Conservation (phyloP, 352 stramenopile genomes). For the Phytophthora kernoviae region DNA sequence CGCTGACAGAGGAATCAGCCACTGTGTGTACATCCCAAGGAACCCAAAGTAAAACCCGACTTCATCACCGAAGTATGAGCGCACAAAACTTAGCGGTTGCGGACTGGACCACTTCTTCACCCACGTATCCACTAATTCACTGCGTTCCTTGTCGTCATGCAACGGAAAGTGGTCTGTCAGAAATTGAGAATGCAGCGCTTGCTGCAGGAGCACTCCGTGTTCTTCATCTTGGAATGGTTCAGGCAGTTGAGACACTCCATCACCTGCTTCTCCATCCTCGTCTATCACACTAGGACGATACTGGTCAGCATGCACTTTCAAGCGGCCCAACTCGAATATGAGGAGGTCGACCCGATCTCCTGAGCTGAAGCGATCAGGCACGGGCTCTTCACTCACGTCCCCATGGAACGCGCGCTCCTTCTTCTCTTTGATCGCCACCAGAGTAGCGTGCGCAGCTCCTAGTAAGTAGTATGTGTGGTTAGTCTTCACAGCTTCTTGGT, state of each 20-base stretch:
- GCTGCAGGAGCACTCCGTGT: constrained; percentile 67
- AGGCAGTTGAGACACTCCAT: constrained; percentile 33
- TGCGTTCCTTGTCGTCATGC: constrained; percentile 75
- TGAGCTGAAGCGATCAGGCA: constrained; percentile 58
- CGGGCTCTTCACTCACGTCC: constrained; percentile 45
- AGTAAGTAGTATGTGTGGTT: constrained; percentile 60
- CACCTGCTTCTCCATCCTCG: constrained; percentile 6
- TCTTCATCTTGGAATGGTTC: constrained; percentile 70
- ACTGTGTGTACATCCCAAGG: constrained; percentile 95
- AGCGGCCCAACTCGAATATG: constrained; percentile 67
- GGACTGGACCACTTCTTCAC: constrained; percentile 70
- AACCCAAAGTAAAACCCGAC: constrained; percentile 99
- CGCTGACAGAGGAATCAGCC: constrained; percentile 91
- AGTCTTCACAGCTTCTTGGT: constrained; percentile 9
- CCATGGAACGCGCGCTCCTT: constrained; percentile 55
- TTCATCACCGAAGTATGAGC: constrained; percentile 85
- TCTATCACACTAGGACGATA: constrained; percentile 8
- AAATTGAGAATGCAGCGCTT: constrained; percentile 69
- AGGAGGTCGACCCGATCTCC: constrained; percentile 80
- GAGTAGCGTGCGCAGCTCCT: constrained; percentile 46
- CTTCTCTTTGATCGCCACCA: constrained; percentile 67
- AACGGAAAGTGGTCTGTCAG: constrained; percentile 77
- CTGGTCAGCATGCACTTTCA: constrained; percentile 47
- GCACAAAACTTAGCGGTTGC: constrained; percentile 65
- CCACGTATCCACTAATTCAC: constrained; percentile 67